Base-by-base conservation (phyloP, 1,139 yeast genomes). In the Blastobotrys aristatus region DNA sequence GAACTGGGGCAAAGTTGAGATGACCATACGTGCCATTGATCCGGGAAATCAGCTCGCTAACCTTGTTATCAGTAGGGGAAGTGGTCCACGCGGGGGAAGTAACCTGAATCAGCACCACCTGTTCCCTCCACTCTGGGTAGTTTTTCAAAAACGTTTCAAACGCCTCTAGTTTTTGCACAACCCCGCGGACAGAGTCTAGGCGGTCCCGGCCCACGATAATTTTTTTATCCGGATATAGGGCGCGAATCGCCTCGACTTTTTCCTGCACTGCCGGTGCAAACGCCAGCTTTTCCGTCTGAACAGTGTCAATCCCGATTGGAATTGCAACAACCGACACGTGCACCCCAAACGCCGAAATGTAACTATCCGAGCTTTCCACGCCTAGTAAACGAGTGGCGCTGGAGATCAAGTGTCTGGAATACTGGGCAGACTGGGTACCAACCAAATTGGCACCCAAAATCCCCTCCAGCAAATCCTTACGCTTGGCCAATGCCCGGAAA, bases 201-300 rank as follows among this genome's bases (percentile, higher is more conserved):
- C 97, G 76, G 68, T 92, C 98, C 38, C 94, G 95, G 43, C 98
- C 98, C 37, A 94, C 96, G 55, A 94, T 90, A 49, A 94, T 77
- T 63, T 83, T 84, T 62, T 85, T 82, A 56, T 78, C 87, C 17
- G 77, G 77, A 62, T 89, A 89, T 30, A 88, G 71, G 44, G 79
- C 79, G 48, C 78, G 75, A 50, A 92, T 76, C 22, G 70, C 71
- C 26, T 63, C 49, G 29, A 75, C 77, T 52, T 77, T 68, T 44
- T 66, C 65, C 58, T 71, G 73, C 50, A 82, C 74, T 27, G 62
- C 66, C 2, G 60, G 53, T 13, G 70, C 66, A 54, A 75, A 75
- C 14, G 80, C 71, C 29, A 52, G 57, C 18, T 40, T 40, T 55
- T 83, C 82, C 38, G 84, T 77, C 48, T 73, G 73, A 34, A 73